Evolutionary conservation across 768 basidiomycete species (phyloP), one percentile per base, ranked within the genome.

Genomic region (Plicaturopsis crispa): DNA sequence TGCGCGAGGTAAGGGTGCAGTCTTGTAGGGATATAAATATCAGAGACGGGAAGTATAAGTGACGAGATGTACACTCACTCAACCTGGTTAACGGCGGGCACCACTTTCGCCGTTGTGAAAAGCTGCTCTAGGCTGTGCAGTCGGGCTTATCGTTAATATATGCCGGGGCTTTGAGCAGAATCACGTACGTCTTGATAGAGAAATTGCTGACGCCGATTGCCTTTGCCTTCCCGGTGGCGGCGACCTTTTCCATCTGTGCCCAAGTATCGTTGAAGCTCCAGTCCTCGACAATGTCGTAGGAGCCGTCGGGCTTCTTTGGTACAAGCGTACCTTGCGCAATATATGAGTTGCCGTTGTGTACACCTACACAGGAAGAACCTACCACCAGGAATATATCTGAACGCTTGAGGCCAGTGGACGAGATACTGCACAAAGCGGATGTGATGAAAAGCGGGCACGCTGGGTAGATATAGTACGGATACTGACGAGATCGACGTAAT

Each of bases 321-420:
- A 41, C 32, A 39, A 37, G 4, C 21, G 35, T 30, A 14, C 47
- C 40, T 36, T 20, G 31, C 19, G 10, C n/a, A 19, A 18, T 4
- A 18, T 16, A 31, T 12, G 18, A 20, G 30, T 31, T 4, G 26
- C 7, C n/a, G n/a, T n/a, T n/a, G n/a, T n/a, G n/a, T n/a, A n/a
- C n/a, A n/a, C n/a, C n/a, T n/a, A n/a, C 10, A 30, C 28, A n/a
- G 28, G 10, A 30, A n/a, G 10, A 30, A 30, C 28, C n/a, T 19
- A 12, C 13, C n/a, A n/a, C 3, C 28, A 16, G 5, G 16, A 38
- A 34, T 14, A 48, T 47, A 43, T 33, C 53, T 50, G 24, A 43
- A 49, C 21, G 30, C 34, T 44, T 49, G 42, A 1, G 66, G 66
- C 61, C 62, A 67, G 37, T 65, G 65, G 50, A 66, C 56, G 38